These are phyloP conservation scores for Eimeria necatrix DNA, from an alignment of 169 alveolate species.

Conservation along the genomic window DNA sequence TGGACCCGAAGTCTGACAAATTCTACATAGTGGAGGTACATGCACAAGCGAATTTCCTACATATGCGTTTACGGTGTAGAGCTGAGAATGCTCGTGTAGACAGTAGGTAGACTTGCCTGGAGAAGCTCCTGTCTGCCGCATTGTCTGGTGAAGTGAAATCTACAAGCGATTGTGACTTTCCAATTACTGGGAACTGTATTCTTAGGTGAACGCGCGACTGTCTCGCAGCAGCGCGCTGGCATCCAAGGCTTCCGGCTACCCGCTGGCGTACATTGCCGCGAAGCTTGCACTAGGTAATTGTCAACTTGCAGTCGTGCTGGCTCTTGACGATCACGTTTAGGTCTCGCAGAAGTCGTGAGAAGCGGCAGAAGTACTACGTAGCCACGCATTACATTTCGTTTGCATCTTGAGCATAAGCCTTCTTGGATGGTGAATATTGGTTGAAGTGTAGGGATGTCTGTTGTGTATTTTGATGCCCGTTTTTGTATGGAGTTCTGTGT, in stretches of 20 bases:
- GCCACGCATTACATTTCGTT: too few species aligned
- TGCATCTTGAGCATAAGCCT: too few species aligned
- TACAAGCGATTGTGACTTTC: not conserved
- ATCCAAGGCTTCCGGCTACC: slow-evolving; percentile 95
- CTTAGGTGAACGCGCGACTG: slow-evolving; percentile 91
- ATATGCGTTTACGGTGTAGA: not conserved
- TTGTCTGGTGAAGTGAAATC: too few species aligned
- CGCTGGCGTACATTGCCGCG: slow-evolving; percentile 95
- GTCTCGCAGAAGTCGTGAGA: too few species aligned
- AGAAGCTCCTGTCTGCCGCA: too few species aligned
- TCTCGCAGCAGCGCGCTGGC: slow-evolving; percentile 94
- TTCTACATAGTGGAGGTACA: slow-evolving; percentile 91
- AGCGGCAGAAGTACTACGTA: too few species aligned
- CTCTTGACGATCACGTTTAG: too few species aligned
- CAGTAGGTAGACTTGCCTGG: too few species aligned
- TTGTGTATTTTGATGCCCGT: not conserved
- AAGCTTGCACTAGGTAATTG: slow-evolving; percentile 91
- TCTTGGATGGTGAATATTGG: too few species aligned
- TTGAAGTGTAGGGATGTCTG: too few species aligned
- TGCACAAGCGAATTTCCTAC: not conserved
- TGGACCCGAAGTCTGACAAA: slow-evolving; percentile 91
- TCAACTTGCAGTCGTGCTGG: too few species aligned
- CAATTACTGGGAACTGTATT: not conserved
- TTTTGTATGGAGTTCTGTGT: not conserved
- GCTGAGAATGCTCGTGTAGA: not conserved